phyloP scores from a whole-genome alignment of 192 early-diverging fungal species.

The Polychytrium aggregatum region DNA sequence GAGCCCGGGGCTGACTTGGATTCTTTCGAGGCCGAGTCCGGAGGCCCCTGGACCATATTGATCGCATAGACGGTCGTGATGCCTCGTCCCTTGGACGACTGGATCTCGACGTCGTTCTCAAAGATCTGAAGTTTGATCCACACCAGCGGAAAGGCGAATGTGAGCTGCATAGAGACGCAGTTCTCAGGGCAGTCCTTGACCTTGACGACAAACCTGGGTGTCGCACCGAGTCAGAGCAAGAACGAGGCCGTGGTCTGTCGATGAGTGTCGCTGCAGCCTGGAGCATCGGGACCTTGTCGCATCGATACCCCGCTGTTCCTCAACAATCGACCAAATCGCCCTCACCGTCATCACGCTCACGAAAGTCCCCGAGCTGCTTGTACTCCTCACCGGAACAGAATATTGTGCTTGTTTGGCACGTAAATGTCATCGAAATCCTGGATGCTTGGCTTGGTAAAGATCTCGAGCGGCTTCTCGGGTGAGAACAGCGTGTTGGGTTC shows the following conservation, averaged over 20 bases:
- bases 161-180: constrained; percentile 31
- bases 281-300: no score
- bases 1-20: no score
- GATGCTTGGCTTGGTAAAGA: constrained; percentile 27
- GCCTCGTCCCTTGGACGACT: constrained; percentile 25
- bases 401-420: constrained; percentile 43
- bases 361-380: no score
- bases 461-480: constrained; percentile 20
- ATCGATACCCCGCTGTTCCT: no score
- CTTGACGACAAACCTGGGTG: constrained; percentile 25
- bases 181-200: constrained; percentile 38
- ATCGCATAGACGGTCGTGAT: constrained; percentile 22
- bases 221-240: constrained; percentile 1
- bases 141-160: constrained; percentile 26
- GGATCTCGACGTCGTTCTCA: constrained; percentile 43
- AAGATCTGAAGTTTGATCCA: constrained; percentile 35
- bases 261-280: no score
- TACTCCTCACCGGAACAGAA: constrained; percentile 47
- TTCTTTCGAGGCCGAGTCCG: no score
- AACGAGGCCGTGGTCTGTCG: no score
- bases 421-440: constrained; percentile 45
- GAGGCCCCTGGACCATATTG: constrained; percentile 21
- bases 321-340: no score
- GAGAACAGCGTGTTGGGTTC: constrained; percentile 12
- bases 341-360: no score